phyloP scores from a whole-genome alignment of 1,284 basidiomycete genomes.

The Heliocybe sulcata region DNA sequence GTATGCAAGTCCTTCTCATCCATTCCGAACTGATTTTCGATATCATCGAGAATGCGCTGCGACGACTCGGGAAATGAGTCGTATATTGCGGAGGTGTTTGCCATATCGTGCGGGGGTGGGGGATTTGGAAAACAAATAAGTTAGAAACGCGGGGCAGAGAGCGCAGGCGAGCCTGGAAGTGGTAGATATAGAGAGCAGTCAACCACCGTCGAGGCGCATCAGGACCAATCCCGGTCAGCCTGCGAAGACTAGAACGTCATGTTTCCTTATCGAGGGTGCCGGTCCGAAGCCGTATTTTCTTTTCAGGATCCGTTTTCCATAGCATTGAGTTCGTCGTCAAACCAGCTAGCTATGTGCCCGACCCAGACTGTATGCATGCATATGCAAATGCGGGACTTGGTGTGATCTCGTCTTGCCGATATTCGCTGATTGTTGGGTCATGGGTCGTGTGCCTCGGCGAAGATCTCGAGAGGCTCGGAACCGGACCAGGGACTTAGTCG shows the following conservation, averaged over 20 bases:
- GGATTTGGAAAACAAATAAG: background rate
- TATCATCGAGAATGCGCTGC: slow-evolving; percentile 28
- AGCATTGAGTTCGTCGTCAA: too few species aligned
- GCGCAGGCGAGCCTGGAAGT: background rate
- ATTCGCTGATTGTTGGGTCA: too few species aligned
- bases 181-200: background rate
- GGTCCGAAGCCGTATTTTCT: too few species aligned
- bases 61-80: slow-evolving; percentile 6
- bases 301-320: too few species aligned
- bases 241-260: background rate
- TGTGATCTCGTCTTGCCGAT: too few species aligned
- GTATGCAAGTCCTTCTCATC: slow-evolving; percentile 50
- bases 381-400: too few species aligned
- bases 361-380: too few species aligned
- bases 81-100: slow-evolving; percentile 14
- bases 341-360: too few species aligned
- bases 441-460: too few species aligned
- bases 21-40: slow-evolving; percentile 70
- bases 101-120: slow-evolving; percentile 11
- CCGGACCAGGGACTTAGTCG: too few species aligned
- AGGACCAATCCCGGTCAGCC: background rate
- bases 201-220: background rate
- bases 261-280: background rate
- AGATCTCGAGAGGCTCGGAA: too few species aligned
- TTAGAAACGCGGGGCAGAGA: background rate